A percentile compares a stretch with the other conserved stretches of the same genome.
Evolutionary conservation across 768 basidiomycete species (phyloP).

Genomic region (Pulveroboletus ravenelii): DNA sequence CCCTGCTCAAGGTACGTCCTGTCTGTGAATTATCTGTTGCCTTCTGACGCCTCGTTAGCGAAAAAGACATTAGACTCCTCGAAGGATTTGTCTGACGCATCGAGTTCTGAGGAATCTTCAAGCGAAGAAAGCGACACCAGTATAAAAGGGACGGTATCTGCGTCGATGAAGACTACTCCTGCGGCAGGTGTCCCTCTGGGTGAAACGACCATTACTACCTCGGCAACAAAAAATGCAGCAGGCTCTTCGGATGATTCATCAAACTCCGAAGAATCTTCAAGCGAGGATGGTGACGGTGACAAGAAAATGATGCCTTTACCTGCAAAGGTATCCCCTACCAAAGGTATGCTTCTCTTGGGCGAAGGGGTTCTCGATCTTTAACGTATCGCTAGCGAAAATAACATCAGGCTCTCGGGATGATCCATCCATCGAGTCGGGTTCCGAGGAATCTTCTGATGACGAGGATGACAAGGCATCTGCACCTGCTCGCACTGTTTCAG

Average conservation of each 20-base stretch:
- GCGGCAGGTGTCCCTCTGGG: constrained; percentile 23
- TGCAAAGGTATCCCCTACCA: constrained; percentile 41
- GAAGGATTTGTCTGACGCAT: constrained; percentile 2
- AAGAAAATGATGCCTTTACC: constrained; percentile 17
- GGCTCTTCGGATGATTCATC: neutral
- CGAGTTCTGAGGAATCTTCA: constrained; percentile 13
- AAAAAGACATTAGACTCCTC: constrained; percentile 1
- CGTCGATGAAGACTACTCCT: constrained; percentile 39
- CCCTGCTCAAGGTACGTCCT: neutral
- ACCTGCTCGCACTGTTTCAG: constrained; percentile 43
- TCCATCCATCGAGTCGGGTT: constrained; percentile 9
- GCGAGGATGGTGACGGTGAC: neutral
- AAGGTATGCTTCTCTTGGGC: constrained; percentile 14
- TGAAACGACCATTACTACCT: neutral
- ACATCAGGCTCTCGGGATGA: neutral
- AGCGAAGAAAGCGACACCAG: neutral
- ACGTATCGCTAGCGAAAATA: neutral
- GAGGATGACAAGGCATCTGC: neutral
- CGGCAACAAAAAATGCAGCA: neutral
- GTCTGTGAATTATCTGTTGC: neutral
- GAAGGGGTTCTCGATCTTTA: neutral
- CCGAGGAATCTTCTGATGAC: constrained; percentile 10
- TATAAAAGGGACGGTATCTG: constrained; percentile 15
- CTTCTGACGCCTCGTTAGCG: neutral
- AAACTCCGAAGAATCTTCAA: constrained; percentile 1